Conservation (phyloP, 2,329 filamentous ascomycete species). For the Fulvia fulva region DNA sequence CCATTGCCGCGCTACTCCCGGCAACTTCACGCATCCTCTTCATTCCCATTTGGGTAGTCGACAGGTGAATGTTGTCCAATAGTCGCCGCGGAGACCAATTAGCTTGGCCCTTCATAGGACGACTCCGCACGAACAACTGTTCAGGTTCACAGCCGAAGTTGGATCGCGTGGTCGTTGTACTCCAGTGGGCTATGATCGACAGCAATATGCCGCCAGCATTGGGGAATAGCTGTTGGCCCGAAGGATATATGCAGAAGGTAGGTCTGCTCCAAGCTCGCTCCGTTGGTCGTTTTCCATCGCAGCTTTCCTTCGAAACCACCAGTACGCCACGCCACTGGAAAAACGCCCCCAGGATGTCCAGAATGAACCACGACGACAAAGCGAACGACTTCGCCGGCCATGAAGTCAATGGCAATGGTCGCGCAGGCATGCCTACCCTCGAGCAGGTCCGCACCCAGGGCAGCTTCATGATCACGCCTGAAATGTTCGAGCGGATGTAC, state of each 20-base stretch:
- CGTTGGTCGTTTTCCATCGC: background rate
- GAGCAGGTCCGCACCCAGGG: constrained; percentile 17
- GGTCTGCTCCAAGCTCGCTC: background rate
- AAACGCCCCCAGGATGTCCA: background rate
- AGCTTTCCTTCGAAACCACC: no score
- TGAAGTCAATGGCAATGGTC: constrained; percentile 7
- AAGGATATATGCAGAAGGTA: background rate
- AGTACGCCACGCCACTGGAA: no score
- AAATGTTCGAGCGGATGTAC: constrained; percentile 26
- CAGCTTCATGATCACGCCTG: constrained; percentile 18
- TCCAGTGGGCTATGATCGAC: background rate
- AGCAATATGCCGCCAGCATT: background rate
- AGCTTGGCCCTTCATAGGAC: background rate
- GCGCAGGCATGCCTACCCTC: constrained; percentile 7
- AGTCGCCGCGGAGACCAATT: background rate
- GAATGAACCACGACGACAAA: constrained; percentile 3
- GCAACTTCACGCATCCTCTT: background rate
- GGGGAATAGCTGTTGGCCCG: background rate
- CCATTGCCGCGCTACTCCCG: background rate
- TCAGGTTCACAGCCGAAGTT: background rate
- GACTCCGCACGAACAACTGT: background rate
- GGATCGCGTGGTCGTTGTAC: background rate
- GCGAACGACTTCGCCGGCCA: constrained; percentile 5
- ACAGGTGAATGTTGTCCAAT: background rate
- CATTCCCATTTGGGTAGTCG: background rate